Percentiles rank a stretch among this genome's conserved stretches.
Evolutionary conservation across 176 grass and related monocot species (phyloP).

Genomic region (Carex parvula): DNA sequence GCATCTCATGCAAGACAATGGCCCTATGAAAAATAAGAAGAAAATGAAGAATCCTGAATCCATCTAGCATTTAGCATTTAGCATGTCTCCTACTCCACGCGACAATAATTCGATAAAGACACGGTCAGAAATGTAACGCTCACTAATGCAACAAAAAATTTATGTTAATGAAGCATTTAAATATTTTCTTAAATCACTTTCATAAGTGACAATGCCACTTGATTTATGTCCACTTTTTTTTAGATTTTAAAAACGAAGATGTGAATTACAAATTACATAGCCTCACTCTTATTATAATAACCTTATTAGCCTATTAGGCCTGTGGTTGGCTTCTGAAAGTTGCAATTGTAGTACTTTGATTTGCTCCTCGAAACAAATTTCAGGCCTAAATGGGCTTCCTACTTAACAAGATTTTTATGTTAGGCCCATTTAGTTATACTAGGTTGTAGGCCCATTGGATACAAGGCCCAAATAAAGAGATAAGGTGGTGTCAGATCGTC

Average conservation of each 20-base stretch:
- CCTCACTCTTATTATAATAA: background rate
- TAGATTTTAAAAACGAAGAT: too few relatives aligned
- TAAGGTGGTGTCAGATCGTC: constrained; percentile 10
- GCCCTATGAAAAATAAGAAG: background rate
- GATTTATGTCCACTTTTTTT: background rate
- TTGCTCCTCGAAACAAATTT: background rate
- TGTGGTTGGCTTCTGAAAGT: background rate
- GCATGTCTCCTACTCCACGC: constrained; percentile 27
- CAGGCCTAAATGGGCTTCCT: background rate
- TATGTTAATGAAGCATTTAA: constrained; percentile 17
- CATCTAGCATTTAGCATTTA: constrained; percentile 3
- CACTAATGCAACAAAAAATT: constrained; percentile 8
- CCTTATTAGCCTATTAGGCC: background rate
- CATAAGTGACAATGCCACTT: background rate
- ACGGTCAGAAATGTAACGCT: background rate
- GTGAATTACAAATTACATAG: too few relatives aligned
- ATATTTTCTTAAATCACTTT: constrained; percentile 11
- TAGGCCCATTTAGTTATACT: background rate
- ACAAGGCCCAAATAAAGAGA: constrained; percentile 6
- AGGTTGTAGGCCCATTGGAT: background rate
- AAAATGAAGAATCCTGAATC: background rate
- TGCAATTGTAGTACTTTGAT: background rate
- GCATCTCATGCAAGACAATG: constrained; percentile 13
- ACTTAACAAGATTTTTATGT: background rate
- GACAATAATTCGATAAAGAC: constrained; percentile 19